Conservation (phyloP, 1,284 basidiomycete species). For the Peniophora sp. region DNA sequence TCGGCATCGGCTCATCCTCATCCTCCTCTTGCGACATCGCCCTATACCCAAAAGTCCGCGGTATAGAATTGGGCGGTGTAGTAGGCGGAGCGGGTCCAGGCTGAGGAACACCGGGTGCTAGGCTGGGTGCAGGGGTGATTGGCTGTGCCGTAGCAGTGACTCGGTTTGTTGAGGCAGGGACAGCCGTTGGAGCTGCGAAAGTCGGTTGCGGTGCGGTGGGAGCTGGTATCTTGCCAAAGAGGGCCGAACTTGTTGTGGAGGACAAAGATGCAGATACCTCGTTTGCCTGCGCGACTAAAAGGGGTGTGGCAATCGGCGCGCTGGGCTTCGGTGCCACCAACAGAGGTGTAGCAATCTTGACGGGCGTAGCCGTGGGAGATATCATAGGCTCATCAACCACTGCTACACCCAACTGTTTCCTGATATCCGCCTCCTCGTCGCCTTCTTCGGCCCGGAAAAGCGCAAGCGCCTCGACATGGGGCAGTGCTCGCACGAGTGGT, state of each 20-base stretch:
- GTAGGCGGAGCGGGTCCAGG: background rate
- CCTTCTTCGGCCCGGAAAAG: conserved; percentile 56
- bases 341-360: background rate
- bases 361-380: background rate
- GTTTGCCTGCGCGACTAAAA: background rate
- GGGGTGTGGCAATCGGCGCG: background rate
- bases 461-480: conserved; percentile 52
- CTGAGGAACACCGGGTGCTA: background rate
- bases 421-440: conserved; percentile 45
- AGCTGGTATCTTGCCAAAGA: background rate
- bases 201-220: background rate
- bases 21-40: conserved; percentile 27
- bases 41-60: background rate
- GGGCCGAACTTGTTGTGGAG: background rate
- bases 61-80: conserved; percentile 3
- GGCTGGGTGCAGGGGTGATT: background rate
- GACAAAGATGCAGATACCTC: background rate
- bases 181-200: background rate
- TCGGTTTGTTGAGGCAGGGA: background rate
- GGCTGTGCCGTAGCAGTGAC: background rate
- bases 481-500: conserved; percentile 60
- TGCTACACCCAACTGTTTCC: conserved; percentile 32
- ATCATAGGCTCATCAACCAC: background rate
- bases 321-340: background rate
- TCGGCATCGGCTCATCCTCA: conserved; percentile 48